Evolutionary conservation across 768 basidiomycete species (phyloP), one percentile per base, ranked within the genome.

Genomic region (Kwoniella shandongensis): DNA sequence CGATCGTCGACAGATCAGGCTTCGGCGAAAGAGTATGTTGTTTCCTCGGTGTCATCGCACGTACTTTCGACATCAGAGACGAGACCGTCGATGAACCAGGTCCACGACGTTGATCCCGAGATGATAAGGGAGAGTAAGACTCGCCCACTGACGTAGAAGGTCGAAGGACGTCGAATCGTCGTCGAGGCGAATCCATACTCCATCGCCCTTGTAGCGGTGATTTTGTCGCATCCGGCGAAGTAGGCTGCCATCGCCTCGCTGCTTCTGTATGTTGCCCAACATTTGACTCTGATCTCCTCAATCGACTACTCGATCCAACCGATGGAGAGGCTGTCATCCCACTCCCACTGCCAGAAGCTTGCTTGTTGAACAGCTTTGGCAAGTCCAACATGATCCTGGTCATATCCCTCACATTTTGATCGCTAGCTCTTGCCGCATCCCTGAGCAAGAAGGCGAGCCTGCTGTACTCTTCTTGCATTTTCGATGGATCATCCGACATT

Each of bases 331-430:
- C 36, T 12, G 57, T 54, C 27, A 41, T 44, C 4, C 48, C 42
- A 30, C 42, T 51, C 4, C 55, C 23, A 23, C 35, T 39, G 55
- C 30, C 8, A 63, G n/a, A n/a, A n/a, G n/a, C n/a, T n/a, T n/a
- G n/a, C n/a, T n/a, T n/a, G n/a, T n/a, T n/a, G n/a, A n/a, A 15
- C 6, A 63, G 18, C 41, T 65, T 70, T 0, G 71, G 69, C 12
- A 70, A 50, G 35, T 68, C 66, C 17, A 73, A 50, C 51, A 73
- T 57, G 32, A 73, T 44, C 17, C 63, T 50, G 4, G 71, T 73
- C 20, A 70, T 54, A 38, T 70, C 68, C 27, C 71, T 53, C 4
- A 73, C 61, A n/a, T 53, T 62, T 35, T 68, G 64, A 52, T 73
- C 71, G 7, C 58, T 61, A 2, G 61, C 41, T 32, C 55, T 46